Evolutionary conservation across 768 basidiomycete genomes (phyloP), one percentile per base, ranked within the genome.

Genomic region (Kwoniella europaea): DNA sequence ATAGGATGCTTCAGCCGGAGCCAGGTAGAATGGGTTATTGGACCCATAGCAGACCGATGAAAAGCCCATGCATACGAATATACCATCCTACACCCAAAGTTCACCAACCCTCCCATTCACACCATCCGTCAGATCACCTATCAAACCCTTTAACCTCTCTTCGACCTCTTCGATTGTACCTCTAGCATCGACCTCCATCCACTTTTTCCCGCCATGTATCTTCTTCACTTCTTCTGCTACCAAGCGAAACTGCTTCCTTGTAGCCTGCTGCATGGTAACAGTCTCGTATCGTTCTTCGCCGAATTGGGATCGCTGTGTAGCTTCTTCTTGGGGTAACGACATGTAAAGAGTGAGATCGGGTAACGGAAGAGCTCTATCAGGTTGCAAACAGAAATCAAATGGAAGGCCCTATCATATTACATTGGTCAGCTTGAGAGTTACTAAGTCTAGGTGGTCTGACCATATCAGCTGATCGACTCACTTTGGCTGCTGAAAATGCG

Each of bases 321-420:
- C 92, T 13, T 86, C 84, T 52, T 89, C 89, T 0, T 92, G 90
- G 0, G 89, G 84, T 71, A 98, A 87, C 74, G 94, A 89, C 69
- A 99, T 89, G 86, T 96, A 97, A 55, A 98, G 76, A 0, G 90
- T 90, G 50, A 96, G 82, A 81, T 98, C 97, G 0, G 96, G 96
- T 0, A 90, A 87, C 10, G 95, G 97, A 18, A 99, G 90, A 9
- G 88, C 88, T n/a, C 89, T 84, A 74, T 99, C 96, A 4, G 95
- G 94, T 1, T 89, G 85, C 60, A 89, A 87, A 82, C 94, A 96
- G 92, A 93, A 99, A 16, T 88, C 86, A 74, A 90, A 91, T 0
- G 90, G 85, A 60, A 96, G 87, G 44, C 86, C 84, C 86, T 86
- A 75, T 12, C 1, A 35, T 6, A n/a, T 3, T 12, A 20, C 52